phyloP scores from a whole-genome alignment of 2,329 filamentous ascomycete species.

The Hypoxylon sp. region DNA sequence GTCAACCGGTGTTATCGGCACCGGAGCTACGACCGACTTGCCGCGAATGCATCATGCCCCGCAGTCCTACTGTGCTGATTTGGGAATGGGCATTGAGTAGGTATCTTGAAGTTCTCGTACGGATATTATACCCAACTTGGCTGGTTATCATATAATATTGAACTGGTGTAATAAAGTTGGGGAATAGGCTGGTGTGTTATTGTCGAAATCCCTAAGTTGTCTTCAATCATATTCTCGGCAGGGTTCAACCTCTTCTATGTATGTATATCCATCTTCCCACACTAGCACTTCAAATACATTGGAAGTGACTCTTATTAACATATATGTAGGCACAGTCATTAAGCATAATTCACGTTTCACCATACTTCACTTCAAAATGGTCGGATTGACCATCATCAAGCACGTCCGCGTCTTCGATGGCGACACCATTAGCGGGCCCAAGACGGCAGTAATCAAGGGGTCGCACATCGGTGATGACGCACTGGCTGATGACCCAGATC shows the following conservation, averaged over 20 bases:
- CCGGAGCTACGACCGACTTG: constrained; percentile 5
- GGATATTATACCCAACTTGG: no score
- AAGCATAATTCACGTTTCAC: background rate
- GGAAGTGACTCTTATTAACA: no score
- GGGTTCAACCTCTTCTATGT: background rate
- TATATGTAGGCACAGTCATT: no score
- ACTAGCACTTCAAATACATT: no score
- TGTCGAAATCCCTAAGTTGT: no score
- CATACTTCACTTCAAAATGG: constrained; percentile 23
- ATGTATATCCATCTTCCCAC: background rate
- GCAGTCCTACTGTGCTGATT: background rate
- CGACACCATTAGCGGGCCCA: constrained; percentile 32
- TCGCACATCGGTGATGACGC: constrained; percentile 34
- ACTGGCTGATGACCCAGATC: constrained; percentile 24
- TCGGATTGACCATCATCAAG: constrained; percentile 37
- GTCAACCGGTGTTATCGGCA: constrained; percentile 21
- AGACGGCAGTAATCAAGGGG: constrained; percentile 42
- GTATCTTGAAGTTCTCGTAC: background rate
- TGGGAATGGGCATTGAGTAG: background rate
- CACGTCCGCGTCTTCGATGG: constrained; percentile 47
- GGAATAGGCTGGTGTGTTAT: no score
- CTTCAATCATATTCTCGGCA: background rate
- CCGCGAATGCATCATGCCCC: background rate
- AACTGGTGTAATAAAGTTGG: no score
- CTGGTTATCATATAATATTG: no score